Evolutionary conservation across 345 rosid species (phyloP).

Genomic region (Aegle marmelos): DNA sequence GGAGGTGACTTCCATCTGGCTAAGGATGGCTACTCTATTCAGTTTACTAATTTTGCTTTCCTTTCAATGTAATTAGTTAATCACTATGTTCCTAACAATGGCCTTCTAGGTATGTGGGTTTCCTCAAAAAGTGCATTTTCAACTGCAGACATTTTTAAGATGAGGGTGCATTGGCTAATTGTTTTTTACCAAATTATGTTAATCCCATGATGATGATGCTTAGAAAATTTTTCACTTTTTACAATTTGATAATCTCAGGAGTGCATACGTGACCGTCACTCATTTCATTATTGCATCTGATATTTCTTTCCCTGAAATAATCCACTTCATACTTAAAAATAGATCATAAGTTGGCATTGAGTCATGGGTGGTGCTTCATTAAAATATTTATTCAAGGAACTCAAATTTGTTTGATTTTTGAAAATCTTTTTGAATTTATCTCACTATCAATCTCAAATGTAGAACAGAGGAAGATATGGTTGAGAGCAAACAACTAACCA

Average conservation of each 20-base stretch:
- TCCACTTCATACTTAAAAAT: background rate
- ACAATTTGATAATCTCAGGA: background rate
- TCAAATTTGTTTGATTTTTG: background rate
- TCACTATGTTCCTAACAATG: background rate
- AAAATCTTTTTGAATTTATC: conserved; percentile 1
- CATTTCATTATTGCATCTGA: background rate
- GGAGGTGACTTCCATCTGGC: background rate
- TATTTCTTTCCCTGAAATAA: background rate
- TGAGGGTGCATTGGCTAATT: background rate
- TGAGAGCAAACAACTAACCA: conserved; percentile 43
- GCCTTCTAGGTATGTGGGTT: background rate
- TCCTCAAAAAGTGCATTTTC: background rate
- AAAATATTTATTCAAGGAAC: background rate
- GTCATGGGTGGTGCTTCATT: background rate
- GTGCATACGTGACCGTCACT: background rate
- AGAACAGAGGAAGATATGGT: conserved; percentile 55
- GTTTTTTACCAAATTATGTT: background rate
- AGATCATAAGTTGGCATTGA: background rate
- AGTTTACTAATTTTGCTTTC: background rate
- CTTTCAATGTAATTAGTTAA: background rate
- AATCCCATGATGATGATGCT: background rate
- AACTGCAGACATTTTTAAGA: background rate
- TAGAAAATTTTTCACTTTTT: background rate
- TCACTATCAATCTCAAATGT: conserved; percentile 11
- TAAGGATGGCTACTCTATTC: background rate